Base-by-base conservation (phyloP, 345 rosid genomes). In the Stellera chamaejasme region DNA sequence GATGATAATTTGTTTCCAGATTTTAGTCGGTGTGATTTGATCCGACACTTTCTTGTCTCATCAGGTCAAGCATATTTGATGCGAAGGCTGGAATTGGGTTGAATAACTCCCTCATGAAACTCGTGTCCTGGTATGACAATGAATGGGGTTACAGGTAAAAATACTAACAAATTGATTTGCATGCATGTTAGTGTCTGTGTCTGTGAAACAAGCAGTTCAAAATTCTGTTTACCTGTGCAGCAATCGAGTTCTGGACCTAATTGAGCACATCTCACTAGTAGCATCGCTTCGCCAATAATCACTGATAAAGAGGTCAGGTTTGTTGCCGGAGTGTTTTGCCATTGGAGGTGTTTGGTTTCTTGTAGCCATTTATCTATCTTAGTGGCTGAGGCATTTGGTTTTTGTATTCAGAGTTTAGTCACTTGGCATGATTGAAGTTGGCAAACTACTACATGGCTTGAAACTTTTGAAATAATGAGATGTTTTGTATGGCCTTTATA, bases 121-220 rank as follows among this genome's bases (percentile, higher is more conserved):
- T 94, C 41, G 87, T 94, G 52, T 65, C 96, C 2, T 94, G 99
- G 99, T 94, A 94, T 12, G 99, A 90, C 72, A 94, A 94, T 3
- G 99, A 94, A 63, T 94, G 99, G 99, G 99, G 99, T 58, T 94
- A 94, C 86, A 94, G 97, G 99, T 93, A 83, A 32, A 32, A 32
- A 2, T 32, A 8, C 39, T 32, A 32, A 8, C 39, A 32, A 32
- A 32, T 32, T 12, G 12, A 43, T 42, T 13, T 54, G 28, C 10
- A 13, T 54, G 28, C 10, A 13, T 8, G 13, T 32, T 39, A 32
- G 39, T 5, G 39, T 4, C 5, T 8, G 11, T 54, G 49, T 50
- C 44, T 60, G 50, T 47, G 39, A 5, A 32, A 32, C 9, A 5
- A 32, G 23, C 44, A 61, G 57, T 59, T 52, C 11, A 51, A 26